Base-by-base conservation (phyloP, 2,329 filamentous ascomycete species). In the Ascocoryne sarcoides region DNA sequence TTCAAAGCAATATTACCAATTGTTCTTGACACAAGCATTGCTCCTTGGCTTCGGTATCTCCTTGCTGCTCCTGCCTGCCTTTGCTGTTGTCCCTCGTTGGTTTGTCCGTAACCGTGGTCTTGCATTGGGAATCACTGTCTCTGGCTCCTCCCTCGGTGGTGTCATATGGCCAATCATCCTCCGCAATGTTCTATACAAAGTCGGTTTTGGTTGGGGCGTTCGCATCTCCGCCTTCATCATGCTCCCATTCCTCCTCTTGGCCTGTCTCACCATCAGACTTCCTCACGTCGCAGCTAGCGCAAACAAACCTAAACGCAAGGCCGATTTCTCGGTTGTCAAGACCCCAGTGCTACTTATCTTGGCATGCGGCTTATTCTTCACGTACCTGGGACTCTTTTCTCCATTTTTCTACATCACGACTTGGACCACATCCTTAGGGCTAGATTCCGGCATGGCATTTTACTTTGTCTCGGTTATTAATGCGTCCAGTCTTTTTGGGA, bases 131-230 rank as follows among this genome's bases (percentile, higher is more conserved):
- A 52, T 42, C 40, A 51, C 33, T 34, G 49, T 38, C 5, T 53
- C 56, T 3, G 59, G 60, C 2, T 59, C 59, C 5, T 60, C 56
- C 1, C 43, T 62, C 3, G 60, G 62, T 4, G 59, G 60, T 5
- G 45, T 62, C 4, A 44, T 62, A 31, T 61, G 52, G 52, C 60
- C 60, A 2, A 60, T 62, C 12, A 51, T 53, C 37, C 40, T 62
- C 2, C 43, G 53, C 10, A 48, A 48, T 10, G 49, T 63, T 14
- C 45, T 62, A 15, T 43, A 49, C 8, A 29, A 50, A 10, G 43
- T 60, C 21, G 50, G 58, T 3, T 63, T 60, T 35, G 54, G 43
- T 18, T 57, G 52, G 52, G 35, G 43, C 7, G 42, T 56, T 9
- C 47, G 51, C 3, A 50, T 47, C 10, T 32, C 32, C 2, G 50